Base-by-base conservation (phyloP, 2,329 filamentous ascomycete species). In the Anthostomella pinea region DNA sequence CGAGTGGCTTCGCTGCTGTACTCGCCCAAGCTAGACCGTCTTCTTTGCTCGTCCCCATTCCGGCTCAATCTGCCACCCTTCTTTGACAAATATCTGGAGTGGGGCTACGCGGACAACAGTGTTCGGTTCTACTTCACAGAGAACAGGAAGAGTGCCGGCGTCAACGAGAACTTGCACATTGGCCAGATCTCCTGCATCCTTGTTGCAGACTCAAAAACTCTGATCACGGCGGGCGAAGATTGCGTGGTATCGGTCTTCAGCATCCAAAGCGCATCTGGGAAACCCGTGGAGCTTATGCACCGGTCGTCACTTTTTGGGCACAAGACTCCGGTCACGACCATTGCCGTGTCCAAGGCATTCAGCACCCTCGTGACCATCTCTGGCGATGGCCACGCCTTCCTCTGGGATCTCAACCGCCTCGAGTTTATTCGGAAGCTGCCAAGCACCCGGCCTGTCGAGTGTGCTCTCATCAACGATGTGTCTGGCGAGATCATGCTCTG, bases 351-450 rank as follows among this genome's bases (percentile, higher is more conserved):
- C 24, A 85, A 89, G 45, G 85, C 88, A 0, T 94, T 96, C 60
- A 90, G 87, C 56, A 86, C 89, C 0, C 79, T 98, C 34, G 73
- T 97, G 3, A 94, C 89, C 2, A 84, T 86, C 1, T 90, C 86
- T 0, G 75, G 75, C 1, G 87, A 95, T 54, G 90, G 90, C 0
- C 81, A 87, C 24, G 81, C 90, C 8, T 81, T 95, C 54, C 70
- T 97, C 3, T 98, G 93, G 93, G 93, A 97, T 59, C 73, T 98
- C 4, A 98, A 97, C 60, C 80, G 87, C 11, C 77, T 89, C 9
- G 85, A 88, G 34, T 95, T 95, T 54, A 82, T 97, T 5, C 79
- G 88, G 28, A 84, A 81, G 60, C 69, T 91, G 15, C 80, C 80
- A 0, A 61, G 72, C 11, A 70, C 71, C 3, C 72, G 77, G 4